Base-by-base conservation (phyloP, 768 basidiomycete species). In the Lyophyllum semitale region DNA sequence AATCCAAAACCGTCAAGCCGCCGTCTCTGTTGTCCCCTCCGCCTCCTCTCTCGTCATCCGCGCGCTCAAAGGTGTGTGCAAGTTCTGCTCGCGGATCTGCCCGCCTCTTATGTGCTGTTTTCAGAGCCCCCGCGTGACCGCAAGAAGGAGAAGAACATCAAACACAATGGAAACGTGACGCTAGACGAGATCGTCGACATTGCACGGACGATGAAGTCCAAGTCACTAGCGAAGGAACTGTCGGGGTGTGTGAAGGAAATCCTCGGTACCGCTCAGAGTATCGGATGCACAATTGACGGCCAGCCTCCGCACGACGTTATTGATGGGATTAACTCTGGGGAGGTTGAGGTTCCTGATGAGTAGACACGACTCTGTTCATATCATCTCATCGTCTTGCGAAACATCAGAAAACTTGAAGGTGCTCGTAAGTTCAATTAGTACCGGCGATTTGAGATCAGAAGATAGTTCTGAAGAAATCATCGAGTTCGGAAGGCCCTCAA, bases 101-200 rank as follows among this genome's bases (percentile, higher is more conserved):
- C 25, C 30, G 8, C 8, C 17, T 38, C 25, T 43, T 18, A 51
- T 59, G 18, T 33, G 25, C 38, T 5, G 25, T 53, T 48, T 51
- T 2, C 71, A 96, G 96, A 98, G 82, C 95, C 97, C 61, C 94
- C 95, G 64, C 93, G 97, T 68, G 97, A 99, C 79, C 89, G 97
- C 62, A 99, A 99, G 78, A 99, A 99, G 87, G 96, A 99, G 85
- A 99, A 99, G 84, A 99, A 98, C 84, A 97, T 99, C 81, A 98
- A 98, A 77, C 97, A 98, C 84, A 76, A 77, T 59, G 97, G 97
- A 57, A 98, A 98, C 80, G 83, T 99, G 62, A 68, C 94, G 53
- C 81, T 98, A 53, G 94, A 96, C 68, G 93, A 97, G 73, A 94
- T 99, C 68, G 75, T 91, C 70, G 89, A 94, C 62, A 95, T 98